phyloP scores from a whole-genome alignment of 768 basidiomycete species.

The Tulasnella sp. region DNA sequence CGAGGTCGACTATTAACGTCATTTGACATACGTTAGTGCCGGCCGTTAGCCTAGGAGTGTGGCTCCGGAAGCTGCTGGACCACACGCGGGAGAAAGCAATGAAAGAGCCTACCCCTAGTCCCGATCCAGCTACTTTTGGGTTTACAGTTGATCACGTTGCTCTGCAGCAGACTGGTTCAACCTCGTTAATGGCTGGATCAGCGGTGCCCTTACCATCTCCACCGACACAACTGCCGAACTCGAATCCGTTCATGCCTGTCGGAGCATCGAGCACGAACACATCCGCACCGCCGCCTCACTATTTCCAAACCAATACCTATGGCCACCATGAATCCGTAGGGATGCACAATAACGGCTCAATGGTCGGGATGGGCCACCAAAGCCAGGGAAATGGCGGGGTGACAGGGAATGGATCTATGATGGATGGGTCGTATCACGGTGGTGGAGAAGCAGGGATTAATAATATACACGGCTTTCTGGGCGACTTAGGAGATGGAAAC shows the following conservation, averaged over 20 bases:
- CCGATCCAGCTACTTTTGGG: not conserved
- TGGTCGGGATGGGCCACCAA: no score
- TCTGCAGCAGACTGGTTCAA: no score
- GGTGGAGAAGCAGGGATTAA: no score
- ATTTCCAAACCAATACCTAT: no score
- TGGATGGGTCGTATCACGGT: no score
- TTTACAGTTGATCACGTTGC: no score
- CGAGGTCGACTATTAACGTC: not conserved
- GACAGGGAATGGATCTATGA: no score
- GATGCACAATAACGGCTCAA: no score
- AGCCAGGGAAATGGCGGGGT: no score
- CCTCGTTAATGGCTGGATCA: no score
- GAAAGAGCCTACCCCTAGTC: not conserved
- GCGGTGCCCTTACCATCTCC: not conserved
- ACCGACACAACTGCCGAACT: slow-evolving; percentile 2
- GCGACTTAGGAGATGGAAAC: slow-evolving; percentile 5
- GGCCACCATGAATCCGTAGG: no score
- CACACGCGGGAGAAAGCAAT: slow-evolving; percentile 14
- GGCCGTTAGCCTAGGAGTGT: slow-evolving; percentile 16
- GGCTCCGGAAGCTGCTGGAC: slow-evolving; percentile 19
- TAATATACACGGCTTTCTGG: not conserved
- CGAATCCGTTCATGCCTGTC: slow-evolving; percentile 6
- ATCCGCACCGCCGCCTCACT: no score
- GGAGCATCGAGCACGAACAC: not conserved
- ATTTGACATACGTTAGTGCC: slow-evolving; percentile 11